phyloP scores from a whole-genome alignment of 352 stramenopile genomes.

The Phytophthora litchii region DNA sequence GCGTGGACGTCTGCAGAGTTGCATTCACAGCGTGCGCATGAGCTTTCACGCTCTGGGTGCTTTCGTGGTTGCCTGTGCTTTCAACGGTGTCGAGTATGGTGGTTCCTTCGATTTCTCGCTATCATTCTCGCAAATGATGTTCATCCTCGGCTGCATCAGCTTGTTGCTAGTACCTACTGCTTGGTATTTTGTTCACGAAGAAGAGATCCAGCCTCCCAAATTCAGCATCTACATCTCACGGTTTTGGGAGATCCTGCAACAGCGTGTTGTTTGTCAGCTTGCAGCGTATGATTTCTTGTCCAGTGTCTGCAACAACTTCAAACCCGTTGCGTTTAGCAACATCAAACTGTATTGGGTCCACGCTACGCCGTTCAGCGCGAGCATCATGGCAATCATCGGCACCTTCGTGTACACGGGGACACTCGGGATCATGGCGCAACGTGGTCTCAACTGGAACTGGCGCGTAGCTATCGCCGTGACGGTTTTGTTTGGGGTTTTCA shows the following conservation, averaged over 20 bases:
- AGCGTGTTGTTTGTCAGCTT: conserved; percentile 57
- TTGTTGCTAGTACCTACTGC: conserved; percentile 31
- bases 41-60: conserved; percentile 43
- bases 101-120: conserved; percentile 43
- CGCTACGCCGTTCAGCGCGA: conserved; percentile 57
- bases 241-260: conserved; percentile 56
- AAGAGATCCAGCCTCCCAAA: conserved; percentile 22
- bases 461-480: conserved; percentile 36
- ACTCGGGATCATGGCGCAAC: conserved; percentile 40
- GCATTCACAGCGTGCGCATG: conserved; percentile 45
- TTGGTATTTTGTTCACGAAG: conserved; percentile 42
- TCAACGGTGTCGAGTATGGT: conserved; percentile 49
- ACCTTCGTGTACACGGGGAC: conserved; percentile 43
- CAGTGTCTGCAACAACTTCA: conserved; percentile 62
- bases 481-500: conserved; percentile 40
- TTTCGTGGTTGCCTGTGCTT: conserved; percentile 38
- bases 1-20: conserved; percentile 46
- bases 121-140: conserved; percentile 43
- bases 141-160: conserved; percentile 37
- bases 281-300: conserved; percentile 69
- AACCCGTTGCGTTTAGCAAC: conserved; percentile 50
- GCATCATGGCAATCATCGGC: conserved; percentile 52
- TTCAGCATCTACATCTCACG: conserved; percentile 37
- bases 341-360: conserved; percentile 63
- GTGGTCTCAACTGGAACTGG: conserved; percentile 61